These are phyloP conservation scores for Pseudogymnoascus sp. DNA, from an alignment of 2,329 filamentous ascomycete species.

Conservation along the genomic window DNA sequence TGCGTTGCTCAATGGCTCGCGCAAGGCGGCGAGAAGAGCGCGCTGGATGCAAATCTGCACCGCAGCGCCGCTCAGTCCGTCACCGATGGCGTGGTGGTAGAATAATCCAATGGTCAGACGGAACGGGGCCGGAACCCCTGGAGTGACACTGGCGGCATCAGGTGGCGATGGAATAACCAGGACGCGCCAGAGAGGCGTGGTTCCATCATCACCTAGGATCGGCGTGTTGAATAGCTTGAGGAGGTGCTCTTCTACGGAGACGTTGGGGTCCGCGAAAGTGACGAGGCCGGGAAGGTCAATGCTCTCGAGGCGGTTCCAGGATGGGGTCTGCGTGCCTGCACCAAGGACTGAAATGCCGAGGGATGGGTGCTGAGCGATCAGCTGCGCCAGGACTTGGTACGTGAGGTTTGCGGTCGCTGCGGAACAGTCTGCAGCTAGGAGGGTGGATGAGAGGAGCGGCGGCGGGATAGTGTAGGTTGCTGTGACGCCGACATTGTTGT, in stretches of 20 bases:
- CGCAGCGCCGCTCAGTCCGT: constrained; percentile 40
- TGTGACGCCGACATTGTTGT: not conserved
- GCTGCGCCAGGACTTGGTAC: not conserved
- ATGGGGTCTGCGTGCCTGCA: not conserved
- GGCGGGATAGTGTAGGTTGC: not conserved
- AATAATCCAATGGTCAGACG: constrained; percentile 40
- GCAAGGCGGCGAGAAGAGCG: constrained; percentile 43
- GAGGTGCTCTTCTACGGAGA: not conserved
- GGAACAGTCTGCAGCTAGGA: not conserved
- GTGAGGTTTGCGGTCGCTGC: not conserved
- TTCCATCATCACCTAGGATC: constrained; percentile 4
- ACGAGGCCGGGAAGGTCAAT: not conserved
- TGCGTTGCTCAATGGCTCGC: constrained; percentile 34
- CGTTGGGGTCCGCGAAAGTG: not conserved
- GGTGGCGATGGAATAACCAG: not conserved
- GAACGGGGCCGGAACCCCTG: constrained; percentile 10
- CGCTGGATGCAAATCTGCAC: not conserved
- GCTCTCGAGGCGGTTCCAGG: not conserved
- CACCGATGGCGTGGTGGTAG: constrained; percentile 46
- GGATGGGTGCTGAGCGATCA: not conserved
- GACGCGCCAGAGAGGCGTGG: not conserved
- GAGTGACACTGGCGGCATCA: not conserved
- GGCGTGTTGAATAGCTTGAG: not conserved
- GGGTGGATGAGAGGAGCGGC: not conserved
- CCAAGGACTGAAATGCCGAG: not conserved